Evolutionary conservation across 352 stramenopile genomes (phyloP), one percentile per base, ranked within the genome.

Genomic region (Pythium aquatile): DNA sequence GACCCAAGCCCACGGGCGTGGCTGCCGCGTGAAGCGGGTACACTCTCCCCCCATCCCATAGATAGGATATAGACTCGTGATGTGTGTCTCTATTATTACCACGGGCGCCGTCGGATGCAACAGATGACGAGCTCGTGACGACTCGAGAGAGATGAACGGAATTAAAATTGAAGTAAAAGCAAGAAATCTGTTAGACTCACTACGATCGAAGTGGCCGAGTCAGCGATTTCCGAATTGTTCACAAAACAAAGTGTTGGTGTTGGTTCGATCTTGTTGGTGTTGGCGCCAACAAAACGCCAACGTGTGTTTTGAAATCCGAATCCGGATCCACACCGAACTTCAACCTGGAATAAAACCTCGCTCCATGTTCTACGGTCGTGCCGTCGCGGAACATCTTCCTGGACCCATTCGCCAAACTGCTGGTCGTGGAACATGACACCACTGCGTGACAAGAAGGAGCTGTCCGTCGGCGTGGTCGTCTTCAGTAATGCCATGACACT

Each of bases 401-500:
- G 20, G 26, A 52, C 46, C 29, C 7, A 52, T 32, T 7, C n/a
- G 20, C 26, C 26, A 35, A 55, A 37, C 51, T 16, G 5, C 16
- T n/a, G 24, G 29, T 32, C 17, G 20, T 57, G 32, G 35, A 39
- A 24, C 13, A 63, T 63, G 56, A 16, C 29, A 5, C 26, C 8
- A 11, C 42, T 63, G 3, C 40, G 46, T 9, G 32, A 59, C 40
- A 32, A 26, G 16, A 16, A 47, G 47, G 51, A 66, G 60, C 59
- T 88, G n/a, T 59, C 33, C 7, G 64, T 88, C 17, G 79, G 75
- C 55, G 75, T 88, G 26, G 66, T 88, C 52, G 71, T 90, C 30
- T 89, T 82, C 55, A 65, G 76, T n/a, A 63, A 66, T 32, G 76
- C 82, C 49, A 78, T 82, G 70, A 59, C 76, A 58, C 72, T 87